A percentile compares a stretch with the other conserved stretches of the same genome.
Evolutionary conservation across 495 filamentous ascomycete species (phyloP).

Genomic region (Xylaria cubensis): DNA sequence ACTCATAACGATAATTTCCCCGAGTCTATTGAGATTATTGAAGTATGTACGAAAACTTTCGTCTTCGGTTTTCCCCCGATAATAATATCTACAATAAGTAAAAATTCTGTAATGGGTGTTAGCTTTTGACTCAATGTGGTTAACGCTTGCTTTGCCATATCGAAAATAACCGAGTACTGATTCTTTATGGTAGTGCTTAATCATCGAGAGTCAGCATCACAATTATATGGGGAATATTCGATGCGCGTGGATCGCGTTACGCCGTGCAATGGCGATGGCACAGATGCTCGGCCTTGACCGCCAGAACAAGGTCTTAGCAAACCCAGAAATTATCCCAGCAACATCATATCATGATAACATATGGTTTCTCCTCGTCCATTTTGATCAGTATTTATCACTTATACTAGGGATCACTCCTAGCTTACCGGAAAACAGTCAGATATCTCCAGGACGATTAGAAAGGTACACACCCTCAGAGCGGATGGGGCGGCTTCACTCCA

Average conservation of each 20-base stretch:
- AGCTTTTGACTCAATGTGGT: background rate
- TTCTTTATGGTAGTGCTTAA: slow-evolving; percentile 44
- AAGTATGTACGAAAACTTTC: slow-evolving; percentile 29
- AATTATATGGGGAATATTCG: slow-evolving; percentile 56
- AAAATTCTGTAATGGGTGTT: background rate
- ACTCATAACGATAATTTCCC: slow-evolving; percentile 58
- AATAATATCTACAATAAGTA: background rate
- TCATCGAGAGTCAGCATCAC: slow-evolving; percentile 57
- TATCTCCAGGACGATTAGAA: slow-evolving; percentile 30
- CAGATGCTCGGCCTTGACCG: slow-evolving; percentile 53
- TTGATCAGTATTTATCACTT: slow-evolving; percentile 45
- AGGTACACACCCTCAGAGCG: slow-evolving; percentile 34
- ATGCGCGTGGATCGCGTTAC: slow-evolving; percentile 48
- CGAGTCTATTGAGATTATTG: slow-evolving; percentile 53
- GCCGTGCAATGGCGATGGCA: slow-evolving; percentile 52
- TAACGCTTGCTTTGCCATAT: background rate
- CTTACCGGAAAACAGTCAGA: slow-evolving; percentile 31
- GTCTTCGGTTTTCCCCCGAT: background rate
- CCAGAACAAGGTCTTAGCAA: background rate
- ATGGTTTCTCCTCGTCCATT: slow-evolving; percentile 43
- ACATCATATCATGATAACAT: slow-evolving; percentile 21
- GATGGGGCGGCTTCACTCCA: slow-evolving; percentile 41
- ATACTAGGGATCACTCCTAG: slow-evolving; percentile 45
- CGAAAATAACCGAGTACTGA: background rate
- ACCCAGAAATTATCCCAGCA: slow-evolving; percentile 27